Base-by-base conservation (phyloP, 2,329 filamentous ascomycete genomes). In the Arthrobotrys pseudoclavata region DNA sequence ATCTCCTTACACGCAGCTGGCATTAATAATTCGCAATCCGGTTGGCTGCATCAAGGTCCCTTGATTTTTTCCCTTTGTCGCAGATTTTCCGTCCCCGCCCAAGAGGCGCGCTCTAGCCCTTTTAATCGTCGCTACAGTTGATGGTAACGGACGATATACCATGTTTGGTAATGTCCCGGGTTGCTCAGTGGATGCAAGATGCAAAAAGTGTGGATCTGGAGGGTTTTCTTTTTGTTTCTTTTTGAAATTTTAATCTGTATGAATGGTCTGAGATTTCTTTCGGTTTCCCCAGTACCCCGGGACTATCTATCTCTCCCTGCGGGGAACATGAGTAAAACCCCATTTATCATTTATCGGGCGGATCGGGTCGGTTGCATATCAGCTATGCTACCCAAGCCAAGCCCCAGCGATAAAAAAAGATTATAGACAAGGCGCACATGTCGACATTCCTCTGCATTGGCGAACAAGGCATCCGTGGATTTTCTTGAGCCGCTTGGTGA, bases 91-190 rank as follows among this genome's bases (percentile, higher is more conserved):
- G 20, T 52, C 48, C 42, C 61, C 24, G 26, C 24, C 20, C 26
- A 63, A 18, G 42, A 45, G n/a, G 37, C 10, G 10, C 15, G 34
- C n/a, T 66, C 40, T 53, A 50, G 47, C 47, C 68, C 68, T 55
- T 52, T 29, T 26, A 40, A 53, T 63, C 42, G 55, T 62, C 15
- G 50, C 52, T n/a, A 34, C 52, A 37, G 48, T 40, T 20, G 64
- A 52, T 60, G n/a, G 48, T 12, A 42, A 45, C 72, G 72, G 72
- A 66, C 66, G 60, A 70, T 42, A 66, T 69, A 45, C 66, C 72
- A 24, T 13, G 37, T 70, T 76, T 42, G 48, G 72, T 52, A 76
- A 76, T 70, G 60, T 18, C 26, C 71, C 72, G 57, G 18, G 31
- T 24, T 55, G 50, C 10, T 29, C 50, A 3, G 29, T 37, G 22